Base-by-base conservation (phyloP, 2,329 filamentous ascomycete species). In the Ascochyta rabiei region DNA sequence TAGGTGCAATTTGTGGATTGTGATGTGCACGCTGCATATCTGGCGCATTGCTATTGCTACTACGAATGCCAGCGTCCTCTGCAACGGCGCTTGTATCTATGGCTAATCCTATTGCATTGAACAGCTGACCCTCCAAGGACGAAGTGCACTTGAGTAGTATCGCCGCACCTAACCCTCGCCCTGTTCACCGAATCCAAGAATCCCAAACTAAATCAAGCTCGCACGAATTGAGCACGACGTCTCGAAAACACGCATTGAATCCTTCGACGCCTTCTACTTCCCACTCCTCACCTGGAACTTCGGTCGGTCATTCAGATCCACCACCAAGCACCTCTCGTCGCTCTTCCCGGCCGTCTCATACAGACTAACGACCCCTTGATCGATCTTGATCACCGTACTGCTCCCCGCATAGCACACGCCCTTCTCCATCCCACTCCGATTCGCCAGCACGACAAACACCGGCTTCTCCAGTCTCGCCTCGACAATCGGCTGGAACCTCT, bases 291-390 rank as follows among this genome's bases (percentile, higher is more conserved):
- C 69, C 51, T 72, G 70, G 48, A 69, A 74, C 59, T 70, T 73
- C 1, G 72, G 72, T 23, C 64, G 56, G 48, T 77, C 67, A 15
- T 75, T 75, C 0, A 88, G 87, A 71, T 92, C 87, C 0, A 91
- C 84, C 0, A 92, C 79, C 5, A 93, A 73, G 0, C 91, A 75
- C 2, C 84, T 84, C 64, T 89, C 86, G 49, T 89, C 84, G 1
- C 84, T 85, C n/a, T 89, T 86, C 0, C 89, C 89, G 3, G 91
- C 76, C 0, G 90, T 76, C 0, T 89, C 89, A 48, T 88, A 91
- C 0, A 92, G 81, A 43, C 76, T 85, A 9, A 91, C 86, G 38
- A 86, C 84, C 0, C 88, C 89, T 5, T 79, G 74, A 9, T 84
- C 78, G 26, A 93, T 83, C 3, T 86, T 85, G 26, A 93, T 73